These are phyloP conservation scores for Cerrena zonata DNA, from an alignment of 1,284 basidiomycete genomes.

Conservation along the genomic window DNA sequence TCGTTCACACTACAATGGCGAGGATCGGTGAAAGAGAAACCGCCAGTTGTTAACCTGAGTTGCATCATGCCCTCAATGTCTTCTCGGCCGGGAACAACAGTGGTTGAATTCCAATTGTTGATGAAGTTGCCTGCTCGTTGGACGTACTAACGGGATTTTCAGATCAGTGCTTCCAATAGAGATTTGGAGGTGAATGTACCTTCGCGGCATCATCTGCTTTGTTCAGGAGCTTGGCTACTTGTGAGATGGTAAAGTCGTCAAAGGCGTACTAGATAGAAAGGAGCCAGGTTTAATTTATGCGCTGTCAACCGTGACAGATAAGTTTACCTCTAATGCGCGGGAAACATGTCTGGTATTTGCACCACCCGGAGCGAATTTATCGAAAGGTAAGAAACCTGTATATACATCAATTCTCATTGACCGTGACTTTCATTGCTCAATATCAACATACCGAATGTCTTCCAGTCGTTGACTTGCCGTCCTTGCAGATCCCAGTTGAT, in stretches of 20 bases:
- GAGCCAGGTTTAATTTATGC: too few species aligned
- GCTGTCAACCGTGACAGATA: too few species aligned
- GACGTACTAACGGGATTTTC: constrained; percentile 41
- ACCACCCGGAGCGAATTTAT: constrained; percentile 47
- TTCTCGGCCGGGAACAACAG: constrained; percentile 40
- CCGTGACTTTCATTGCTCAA: too few species aligned
- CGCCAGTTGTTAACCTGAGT: constrained; percentile 51
- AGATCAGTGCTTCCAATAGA: constrained; percentile 3
- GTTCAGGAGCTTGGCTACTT: constrained; percentile 52
- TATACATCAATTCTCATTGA: too few species aligned
- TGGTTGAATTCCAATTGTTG: constrained; percentile 54
- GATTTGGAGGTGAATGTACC: constrained; percentile 25
- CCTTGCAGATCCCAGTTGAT: constrained; percentile 61
- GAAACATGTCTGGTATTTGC: constrained; percentile 59
- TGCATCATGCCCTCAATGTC: constrained; percentile 48
- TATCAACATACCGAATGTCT: constrained; percentile 34
- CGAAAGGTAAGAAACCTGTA: constrained; percentile 48
- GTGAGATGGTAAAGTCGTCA: constrained; percentile 58
- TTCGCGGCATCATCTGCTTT: constrained; percentile 43
- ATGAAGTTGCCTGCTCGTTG: constrained; percentile 51
- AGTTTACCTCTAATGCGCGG: constrained; percentile 49
- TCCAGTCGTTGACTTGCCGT: constrained; percentile 54
- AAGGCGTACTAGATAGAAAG: constrained; percentile 44
- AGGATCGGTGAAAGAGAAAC: constrained; percentile 60
- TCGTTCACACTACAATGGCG: constrained; percentile 62